Base-by-base conservation (phyloP, 2,329 filamentous ascomycete species). In the Aspergillus terreus region DNA sequence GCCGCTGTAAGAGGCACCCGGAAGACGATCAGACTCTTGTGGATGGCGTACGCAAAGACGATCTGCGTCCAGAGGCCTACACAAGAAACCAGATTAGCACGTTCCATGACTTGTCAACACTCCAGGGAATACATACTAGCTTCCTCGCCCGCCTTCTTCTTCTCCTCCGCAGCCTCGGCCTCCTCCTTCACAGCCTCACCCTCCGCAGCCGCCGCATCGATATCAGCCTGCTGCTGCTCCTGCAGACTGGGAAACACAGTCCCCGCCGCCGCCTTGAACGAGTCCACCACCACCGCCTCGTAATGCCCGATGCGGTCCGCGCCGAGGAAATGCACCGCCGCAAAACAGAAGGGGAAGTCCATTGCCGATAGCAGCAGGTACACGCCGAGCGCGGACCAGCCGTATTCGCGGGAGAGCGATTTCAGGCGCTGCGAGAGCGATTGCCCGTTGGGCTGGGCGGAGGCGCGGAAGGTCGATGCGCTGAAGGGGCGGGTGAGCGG, bases 21-120 rank as follows among this genome's bases (percentile, higher is more conserved):
- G 59, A 97, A 72, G 71, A 99, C 96, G 64, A 99, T 96, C 71
- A 97, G 90, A 62, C 88, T 95, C 76, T 99, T 99, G 79, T 99
- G 94, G 52, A 99, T 90, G 25, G 92, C 92, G 67, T 99, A 99
- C 11, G 94, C 94, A 45, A 99, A 81, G 14, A 90, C 91, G 27
- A 99, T 77, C 68, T 96, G 91, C 7, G 94, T 97, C 82, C 83
- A 86, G 46, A 87, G 76, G 63, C 82, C 83, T 86, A 30, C 35
- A 42, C 47, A 38, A 30, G 23, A 19, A 19, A 19, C 19, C 19
- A 19, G 19, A 19, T 23, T 23, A 23, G 23, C 23, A 23, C 23
- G 23, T 23, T 23, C 23, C 23, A 6, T 23, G 23, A 23, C 23
- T 23, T 19, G 19, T 4, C 19, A 23, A 23, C 23, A 6, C 23